A percentile compares a stretch with the other conserved stretches of the same genome.
Conservation (phyloP, 2,329 filamentous ascomycete genomes). For the Penicillium sp. region DNA sequence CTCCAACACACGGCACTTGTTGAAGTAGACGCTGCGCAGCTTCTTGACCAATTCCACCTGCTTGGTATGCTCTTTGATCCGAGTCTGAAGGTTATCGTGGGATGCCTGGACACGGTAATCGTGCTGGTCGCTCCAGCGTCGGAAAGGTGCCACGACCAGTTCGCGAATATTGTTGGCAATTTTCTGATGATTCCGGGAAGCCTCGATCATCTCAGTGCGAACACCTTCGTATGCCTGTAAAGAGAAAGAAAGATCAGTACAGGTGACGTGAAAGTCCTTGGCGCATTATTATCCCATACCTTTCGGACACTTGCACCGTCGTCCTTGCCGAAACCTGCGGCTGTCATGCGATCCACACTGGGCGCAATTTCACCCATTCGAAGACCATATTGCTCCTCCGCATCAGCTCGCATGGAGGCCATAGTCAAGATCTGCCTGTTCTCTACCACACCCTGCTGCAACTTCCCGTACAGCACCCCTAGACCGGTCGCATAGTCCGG, state of each 20-base stretch:
- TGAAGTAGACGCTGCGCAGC: conserved; percentile 93
- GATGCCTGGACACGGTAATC: conserved; percentile 85
- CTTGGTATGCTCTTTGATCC: conserved; percentile 88
- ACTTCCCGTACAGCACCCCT: conserved; percentile 89
- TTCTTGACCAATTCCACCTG: conserved; percentile 89
- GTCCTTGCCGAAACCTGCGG: conserved; percentile 77
- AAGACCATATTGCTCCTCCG: conserved; percentile 82
- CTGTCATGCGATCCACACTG: conserved; percentile 68
- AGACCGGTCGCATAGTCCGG: conserved; percentile 94
- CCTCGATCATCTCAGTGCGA: conserved; percentile 85
- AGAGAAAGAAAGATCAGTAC: background rate
- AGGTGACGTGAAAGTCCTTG: background rate
- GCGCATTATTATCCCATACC: conserved; percentile 48
- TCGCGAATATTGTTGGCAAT: conserved; percentile 96
- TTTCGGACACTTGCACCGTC: conserved; percentile 95
- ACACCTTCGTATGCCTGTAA: conserved; percentile 85
- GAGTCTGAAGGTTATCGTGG: conserved; percentile 84
- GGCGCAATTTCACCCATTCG: conserved; percentile 76
- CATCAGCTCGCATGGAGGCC: conserved; percentile 89
- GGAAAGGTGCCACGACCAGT: conserved; percentile 88
- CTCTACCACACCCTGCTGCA: conserved; percentile 92
- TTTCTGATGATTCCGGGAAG: conserved; percentile 83
- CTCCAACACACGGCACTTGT: conserved; percentile 94
- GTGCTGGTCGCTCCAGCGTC: conserved; percentile 93
- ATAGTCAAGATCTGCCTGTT: conserved; percentile 91